phyloP scores from a whole-genome alignment of 2,329 filamentous ascomycete genomes.

The Sphaceloma murrayae region DNA sequence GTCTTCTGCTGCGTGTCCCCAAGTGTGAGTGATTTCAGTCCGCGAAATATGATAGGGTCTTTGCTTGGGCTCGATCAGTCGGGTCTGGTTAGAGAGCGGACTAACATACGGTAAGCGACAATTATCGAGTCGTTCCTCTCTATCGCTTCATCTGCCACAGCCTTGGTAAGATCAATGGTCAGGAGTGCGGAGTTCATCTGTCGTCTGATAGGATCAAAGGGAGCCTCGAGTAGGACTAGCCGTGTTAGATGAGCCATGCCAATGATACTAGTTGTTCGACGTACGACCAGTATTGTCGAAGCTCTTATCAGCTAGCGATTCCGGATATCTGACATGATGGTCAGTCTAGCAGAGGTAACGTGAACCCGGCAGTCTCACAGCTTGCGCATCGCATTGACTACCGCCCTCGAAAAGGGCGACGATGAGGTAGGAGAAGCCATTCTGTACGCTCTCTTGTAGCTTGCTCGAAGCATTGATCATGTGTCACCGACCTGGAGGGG shows the following conservation, averaged over 20 bases:
- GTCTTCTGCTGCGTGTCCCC: slow-evolving; percentile 78
- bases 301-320: slow-evolving; percentile 74
- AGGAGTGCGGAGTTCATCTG: slow-evolving; percentile 62
- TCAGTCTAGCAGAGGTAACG: slow-evolving; percentile 3
- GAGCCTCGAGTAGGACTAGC: slow-evolving; percentile 59
- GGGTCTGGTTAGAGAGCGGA: not conserved
- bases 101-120: slow-evolving; percentile 69
- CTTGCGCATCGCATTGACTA: slow-evolving; percentile 68
- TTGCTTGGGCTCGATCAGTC: slow-evolving; percentile 26
- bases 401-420: slow-evolving; percentile 56
- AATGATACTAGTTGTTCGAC: slow-evolving; percentile 19
- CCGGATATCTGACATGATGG: slow-evolving; percentile 61
- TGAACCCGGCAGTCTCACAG: slow-evolving; percentile 47
- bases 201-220: slow-evolving; percentile 47
- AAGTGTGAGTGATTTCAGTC: slow-evolving; percentile 78
- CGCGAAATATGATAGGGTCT: slow-evolving; percentile 96
- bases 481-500: not conserved
- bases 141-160: slow-evolving; percentile 86
- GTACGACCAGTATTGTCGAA: slow-evolving; percentile 90
- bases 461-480: slow-evolving; percentile 23
- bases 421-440: slow-evolving; percentile 35
- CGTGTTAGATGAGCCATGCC: slow-evolving; percentile 15
- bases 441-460: slow-evolving; percentile 27
- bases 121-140: slow-evolving; percentile 64
- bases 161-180: slow-evolving; percentile 82